These are phyloP conservation scores for Symbiodinium natans DNA, from an alignment of 73 alveolate species.

Conservation along the genomic window DNA sequence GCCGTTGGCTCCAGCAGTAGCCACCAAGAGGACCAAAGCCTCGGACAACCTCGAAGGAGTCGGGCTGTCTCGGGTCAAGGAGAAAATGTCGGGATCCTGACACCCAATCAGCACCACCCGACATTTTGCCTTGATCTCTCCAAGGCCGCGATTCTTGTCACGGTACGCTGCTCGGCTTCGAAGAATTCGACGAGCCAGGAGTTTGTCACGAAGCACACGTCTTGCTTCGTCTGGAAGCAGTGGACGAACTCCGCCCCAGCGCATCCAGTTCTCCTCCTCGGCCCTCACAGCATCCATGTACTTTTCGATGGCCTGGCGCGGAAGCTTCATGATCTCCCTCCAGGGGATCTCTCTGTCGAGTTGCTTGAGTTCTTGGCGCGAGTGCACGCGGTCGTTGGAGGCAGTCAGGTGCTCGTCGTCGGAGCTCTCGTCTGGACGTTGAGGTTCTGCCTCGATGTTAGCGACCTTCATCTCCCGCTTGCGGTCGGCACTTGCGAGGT, in stretches of 20 bases:
- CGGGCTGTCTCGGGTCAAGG: not conserved
- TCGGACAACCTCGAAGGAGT: slow-evolving; percentile 1
- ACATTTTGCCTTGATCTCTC: not conserved
- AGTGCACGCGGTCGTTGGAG: not conserved
- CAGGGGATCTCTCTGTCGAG: slow-evolving; percentile 24
- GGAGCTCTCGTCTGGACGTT: not conserved
- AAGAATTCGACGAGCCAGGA: not conserved
- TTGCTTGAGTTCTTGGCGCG: slow-evolving; percentile 38
- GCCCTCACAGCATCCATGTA: not conserved
- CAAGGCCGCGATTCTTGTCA: not conserved
- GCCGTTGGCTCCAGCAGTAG: not conserved
- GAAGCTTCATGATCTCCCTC: not conserved
- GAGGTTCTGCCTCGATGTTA: not conserved
- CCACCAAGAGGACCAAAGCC: not conserved
- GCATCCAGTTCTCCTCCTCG: slow-evolving; percentile 19
- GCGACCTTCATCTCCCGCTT: not conserved
- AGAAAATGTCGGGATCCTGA: not conserved
- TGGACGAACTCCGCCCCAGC: not conserved
- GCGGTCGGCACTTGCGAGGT: not conserved
- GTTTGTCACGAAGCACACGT: not conserved
- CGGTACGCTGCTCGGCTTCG: not conserved
- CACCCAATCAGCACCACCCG: slow-evolving; percentile 34
- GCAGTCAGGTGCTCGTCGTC: not conserved
- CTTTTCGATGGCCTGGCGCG: not conserved
- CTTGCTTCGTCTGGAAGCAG: not conserved